Percentiles rank a stretch among this genome's conserved stretches.
phyloP scores from a whole-genome alignment of 2,329 filamentous ascomycete genomes.

The Aspergillaceae sp. region DNA sequence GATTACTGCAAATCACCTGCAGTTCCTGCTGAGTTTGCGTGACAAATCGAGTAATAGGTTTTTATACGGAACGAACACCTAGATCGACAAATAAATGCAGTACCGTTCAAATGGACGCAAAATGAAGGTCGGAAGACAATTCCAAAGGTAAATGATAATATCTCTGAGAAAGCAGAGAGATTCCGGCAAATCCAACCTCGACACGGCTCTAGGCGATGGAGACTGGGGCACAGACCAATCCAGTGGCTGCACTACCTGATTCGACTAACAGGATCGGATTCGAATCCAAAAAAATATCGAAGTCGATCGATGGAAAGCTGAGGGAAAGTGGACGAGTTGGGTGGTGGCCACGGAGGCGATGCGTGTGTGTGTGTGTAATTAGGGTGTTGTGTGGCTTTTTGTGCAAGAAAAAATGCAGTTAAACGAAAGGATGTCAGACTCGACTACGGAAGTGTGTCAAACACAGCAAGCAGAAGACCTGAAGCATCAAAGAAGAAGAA shows the following conservation, averaged over 20 bases:
- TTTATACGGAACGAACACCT: slow-evolving; percentile 1
- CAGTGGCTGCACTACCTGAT: slow-evolving; percentile 37
- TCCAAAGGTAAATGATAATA: slow-evolving; percentile 12
- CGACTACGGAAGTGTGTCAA: slow-evolving; percentile 38
- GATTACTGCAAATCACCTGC: slow-evolving; percentile 55
- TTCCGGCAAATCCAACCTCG: slow-evolving; percentile 17
- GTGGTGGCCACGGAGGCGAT: slow-evolving; percentile 7
- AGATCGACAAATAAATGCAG: slow-evolving; percentile 3
- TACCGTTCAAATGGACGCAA: slow-evolving; percentile 11
- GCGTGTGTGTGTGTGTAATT: not conserved
- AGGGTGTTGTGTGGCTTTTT: slow-evolving; percentile 9
- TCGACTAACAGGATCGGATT: slow-evolving; percentile 17
- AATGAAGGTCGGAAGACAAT: slow-evolving; percentile 8
- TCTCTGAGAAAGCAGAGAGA: slow-evolving; percentile 14
- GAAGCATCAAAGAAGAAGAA: slow-evolving; percentile 20
- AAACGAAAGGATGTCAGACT: slow-evolving; percentile 32
- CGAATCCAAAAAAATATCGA: slow-evolving; percentile 13
- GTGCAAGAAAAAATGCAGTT: slow-evolving; percentile 2
- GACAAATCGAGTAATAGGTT: slow-evolving; percentile 8
- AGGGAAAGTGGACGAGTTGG: slow-evolving; percentile 9
- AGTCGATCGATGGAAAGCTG: slow-evolving; percentile 10
- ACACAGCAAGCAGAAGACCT: slow-evolving; percentile 31
- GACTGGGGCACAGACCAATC: slow-evolving; percentile 36
- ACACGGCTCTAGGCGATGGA: slow-evolving; percentile 22
- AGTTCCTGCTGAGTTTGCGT: slow-evolving; percentile 63